phyloP scores from a whole-genome alignment of 108 stramenopile species.

The Craspedostauros australis region DNA sequence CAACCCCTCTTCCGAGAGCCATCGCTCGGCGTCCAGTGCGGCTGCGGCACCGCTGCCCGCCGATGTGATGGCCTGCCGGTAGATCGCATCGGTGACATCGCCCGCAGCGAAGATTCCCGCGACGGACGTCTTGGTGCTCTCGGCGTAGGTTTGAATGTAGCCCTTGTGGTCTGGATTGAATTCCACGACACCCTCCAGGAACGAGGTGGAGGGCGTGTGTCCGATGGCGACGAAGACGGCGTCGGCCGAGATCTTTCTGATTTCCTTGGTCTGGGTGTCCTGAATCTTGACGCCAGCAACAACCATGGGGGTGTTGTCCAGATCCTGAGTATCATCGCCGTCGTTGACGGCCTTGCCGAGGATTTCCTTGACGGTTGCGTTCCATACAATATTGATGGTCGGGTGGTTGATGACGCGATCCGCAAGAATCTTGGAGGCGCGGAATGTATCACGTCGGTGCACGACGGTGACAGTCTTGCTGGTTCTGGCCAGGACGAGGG shows the following conservation, averaged over 20 bases:
- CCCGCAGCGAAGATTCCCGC: slow-evolving; percentile 94
- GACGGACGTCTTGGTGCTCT: slow-evolving; percentile 75
- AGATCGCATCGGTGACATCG: slow-evolving; percentile 89
- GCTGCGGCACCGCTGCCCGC: slow-evolving; percentile 94
- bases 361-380: slow-evolving; percentile 70
- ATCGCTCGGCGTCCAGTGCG: slow-evolving; percentile 93
- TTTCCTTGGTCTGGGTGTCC: slow-evolving; percentile 58
- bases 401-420: slow-evolving; percentile 83
- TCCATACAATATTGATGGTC: slow-evolving; percentile 79
- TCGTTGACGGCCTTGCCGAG: slow-evolving; percentile 42
- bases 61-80: slow-evolving; percentile 93
- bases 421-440: slow-evolving; percentile 86
- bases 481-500: slow-evolving; percentile 85
- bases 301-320: slow-evolving; percentile 20
- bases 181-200: slow-evolving; percentile 76
- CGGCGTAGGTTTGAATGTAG: slow-evolving; percentile 60
- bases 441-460: slow-evolving; percentile 87
- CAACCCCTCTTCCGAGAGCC: slow-evolving; percentile 84
- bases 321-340: slow-evolving; percentile 22
- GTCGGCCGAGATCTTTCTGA: slow-evolving; percentile 35
- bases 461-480: slow-evolving; percentile 78
- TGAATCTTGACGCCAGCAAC: slow-evolving; percentile 70
- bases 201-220: slow-evolving; percentile 85
- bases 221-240: slow-evolving; percentile 96
- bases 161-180: slow-evolving; percentile 78